Conservation (phyloP, 352 stramenopile genomes). For the Pythium plurisporium region DNA sequence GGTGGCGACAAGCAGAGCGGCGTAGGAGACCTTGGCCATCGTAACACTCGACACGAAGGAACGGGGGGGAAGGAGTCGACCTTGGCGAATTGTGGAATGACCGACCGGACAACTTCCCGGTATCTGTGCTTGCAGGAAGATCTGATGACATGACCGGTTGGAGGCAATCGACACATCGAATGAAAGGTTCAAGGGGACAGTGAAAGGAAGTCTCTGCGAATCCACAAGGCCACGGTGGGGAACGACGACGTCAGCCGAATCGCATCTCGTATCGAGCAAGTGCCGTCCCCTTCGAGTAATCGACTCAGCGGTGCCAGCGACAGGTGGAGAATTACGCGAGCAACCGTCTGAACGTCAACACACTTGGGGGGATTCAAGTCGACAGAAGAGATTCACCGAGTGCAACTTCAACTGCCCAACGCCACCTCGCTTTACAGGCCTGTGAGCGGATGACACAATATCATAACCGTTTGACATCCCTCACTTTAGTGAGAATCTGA, state of each 20-base stretch:
- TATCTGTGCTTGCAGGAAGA: not conserved
- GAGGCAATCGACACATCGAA: no score
- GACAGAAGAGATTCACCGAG: not conserved
- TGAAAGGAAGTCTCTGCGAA: not conserved
- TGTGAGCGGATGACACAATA: not conserved
- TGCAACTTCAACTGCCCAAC: no score
- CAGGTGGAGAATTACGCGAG: not conserved
- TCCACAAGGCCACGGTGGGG: no score
- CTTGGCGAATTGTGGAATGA: slow-evolving; percentile 20
- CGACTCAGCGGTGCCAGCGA: not conserved
- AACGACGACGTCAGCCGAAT: no score
- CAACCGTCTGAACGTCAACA: not conserved
- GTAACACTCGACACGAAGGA: not conserved
- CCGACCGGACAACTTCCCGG: not conserved
- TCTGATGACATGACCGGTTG: not conserved
- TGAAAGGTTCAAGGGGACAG: not conserved
- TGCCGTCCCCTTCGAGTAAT: not conserved
- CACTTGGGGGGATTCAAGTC: not conserved
- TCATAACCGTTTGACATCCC: not conserved
- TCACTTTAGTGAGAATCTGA: not conserved
- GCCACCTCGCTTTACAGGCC: not conserved
- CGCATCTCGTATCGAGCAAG: no score
- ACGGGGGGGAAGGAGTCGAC: slow-evolving; percentile 3
- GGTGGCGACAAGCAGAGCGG: slow-evolving; percentile 23
- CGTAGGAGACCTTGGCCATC: slow-evolving; percentile 48